These are phyloP conservation scores for Aspergillus coremiiformis DNA, from an alignment of 495 filamentous ascomycete species.

Conservation along the genomic window DNA sequence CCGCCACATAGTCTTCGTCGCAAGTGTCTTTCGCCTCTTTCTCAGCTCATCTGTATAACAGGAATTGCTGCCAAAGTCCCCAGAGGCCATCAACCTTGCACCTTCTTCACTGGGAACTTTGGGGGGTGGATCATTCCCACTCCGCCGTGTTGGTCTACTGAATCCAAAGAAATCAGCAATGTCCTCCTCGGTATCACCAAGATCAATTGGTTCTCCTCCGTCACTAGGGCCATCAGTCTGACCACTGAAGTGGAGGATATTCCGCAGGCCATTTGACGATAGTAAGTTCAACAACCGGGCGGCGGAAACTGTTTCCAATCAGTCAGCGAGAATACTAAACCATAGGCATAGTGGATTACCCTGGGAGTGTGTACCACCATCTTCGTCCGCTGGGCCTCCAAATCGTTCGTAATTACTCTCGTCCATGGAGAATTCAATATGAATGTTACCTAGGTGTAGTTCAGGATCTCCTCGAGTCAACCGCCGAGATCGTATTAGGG, in stretches of 20 bases:
- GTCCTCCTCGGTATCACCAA: slow-evolving; percentile 28
- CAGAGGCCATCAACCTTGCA: slow-evolving; percentile 67
- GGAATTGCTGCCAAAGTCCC: slow-evolving; percentile 63
- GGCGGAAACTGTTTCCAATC: slow-evolving; percentile 19
- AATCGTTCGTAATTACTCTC: slow-evolving; percentile 35
- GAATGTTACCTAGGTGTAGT: slow-evolving; percentile 37
- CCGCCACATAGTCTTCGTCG: slow-evolving; percentile 64
- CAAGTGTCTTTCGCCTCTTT: slow-evolving; percentile 53
- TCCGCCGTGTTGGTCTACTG: slow-evolving; percentile 14
- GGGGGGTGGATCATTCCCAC: slow-evolving; percentile 49
- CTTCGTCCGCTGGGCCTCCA: slow-evolving; percentile 30
- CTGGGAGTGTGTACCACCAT: slow-evolving; percentile 23
- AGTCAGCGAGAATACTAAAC: slow-evolving; percentile 1
- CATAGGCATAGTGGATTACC: slow-evolving; percentile 4
- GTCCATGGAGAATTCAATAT: slow-evolving; percentile 40
- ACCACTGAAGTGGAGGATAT: slow-evolving; percentile 31
- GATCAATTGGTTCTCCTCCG: slow-evolving; percentile 18
- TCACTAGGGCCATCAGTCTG: slow-evolving; percentile 12
- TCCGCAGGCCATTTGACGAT: slow-evolving; percentile 29
- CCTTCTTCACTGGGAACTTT: slow-evolving; percentile 74
- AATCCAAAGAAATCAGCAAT: slow-evolving; percentile 17
- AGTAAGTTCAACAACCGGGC: slow-evolving; percentile 33
- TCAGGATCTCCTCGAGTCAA: slow-evolving; percentile 17
- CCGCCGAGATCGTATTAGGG: background rate
- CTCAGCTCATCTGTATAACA: slow-evolving; percentile 41